phyloP scores from a whole-genome alignment of 306 rosid species.

The Vachellia collinsii region DNA sequence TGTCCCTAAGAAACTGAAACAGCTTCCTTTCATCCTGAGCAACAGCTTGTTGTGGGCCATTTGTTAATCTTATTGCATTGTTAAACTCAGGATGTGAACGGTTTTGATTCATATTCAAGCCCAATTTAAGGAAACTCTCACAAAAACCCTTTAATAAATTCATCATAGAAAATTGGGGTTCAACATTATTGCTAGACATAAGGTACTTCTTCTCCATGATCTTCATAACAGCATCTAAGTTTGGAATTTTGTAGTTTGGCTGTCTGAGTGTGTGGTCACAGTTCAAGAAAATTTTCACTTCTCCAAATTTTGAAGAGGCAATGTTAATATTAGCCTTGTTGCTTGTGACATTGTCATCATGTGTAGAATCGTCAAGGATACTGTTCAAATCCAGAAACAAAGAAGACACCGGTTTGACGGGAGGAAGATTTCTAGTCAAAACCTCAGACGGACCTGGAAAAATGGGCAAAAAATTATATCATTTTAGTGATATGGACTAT shows the following conservation, averaged over 20 bases:
- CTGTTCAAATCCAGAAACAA: slow-evolving; percentile 20
- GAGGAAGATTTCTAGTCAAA: slow-evolving; percentile 20
- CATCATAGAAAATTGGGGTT: slow-evolving; percentile 43
- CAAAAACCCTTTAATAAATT: slow-evolving; percentile 48
- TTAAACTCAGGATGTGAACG: slow-evolving; percentile 32
- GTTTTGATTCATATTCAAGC: slow-evolving; percentile 32
- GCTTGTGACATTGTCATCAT: slow-evolving; percentile 12
- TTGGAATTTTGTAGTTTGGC: slow-evolving; percentile 41
- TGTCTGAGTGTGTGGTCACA: slow-evolving; percentile 39
- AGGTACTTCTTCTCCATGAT: slow-evolving; percentile 49
- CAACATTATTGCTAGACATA: slow-evolving; percentile 12
- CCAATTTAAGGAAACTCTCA: slow-evolving; percentile 43
- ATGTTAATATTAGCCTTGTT: slow-evolving; percentile 31
- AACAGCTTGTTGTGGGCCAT: slow-evolving; percentile 31
- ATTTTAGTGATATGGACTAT: neutral
- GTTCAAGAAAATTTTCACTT: slow-evolving; percentile 48
- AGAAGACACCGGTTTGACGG: slow-evolving; percentile 29
- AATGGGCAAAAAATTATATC: slow-evolving; percentile 6
- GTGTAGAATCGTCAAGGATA: slow-evolving; percentile 22
- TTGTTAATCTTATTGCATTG: slow-evolving; percentile 20
- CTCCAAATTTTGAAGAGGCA: slow-evolving; percentile 52
- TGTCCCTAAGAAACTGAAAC: slow-evolving; percentile 47
- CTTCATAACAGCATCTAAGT: slow-evolving; percentile 41
- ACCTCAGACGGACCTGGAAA: slow-evolving; percentile 33
- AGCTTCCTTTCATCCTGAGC: slow-evolving; percentile 34